Base-by-base conservation (phyloP, 208 protist species). In the Zelonia costaricensis region DNA sequence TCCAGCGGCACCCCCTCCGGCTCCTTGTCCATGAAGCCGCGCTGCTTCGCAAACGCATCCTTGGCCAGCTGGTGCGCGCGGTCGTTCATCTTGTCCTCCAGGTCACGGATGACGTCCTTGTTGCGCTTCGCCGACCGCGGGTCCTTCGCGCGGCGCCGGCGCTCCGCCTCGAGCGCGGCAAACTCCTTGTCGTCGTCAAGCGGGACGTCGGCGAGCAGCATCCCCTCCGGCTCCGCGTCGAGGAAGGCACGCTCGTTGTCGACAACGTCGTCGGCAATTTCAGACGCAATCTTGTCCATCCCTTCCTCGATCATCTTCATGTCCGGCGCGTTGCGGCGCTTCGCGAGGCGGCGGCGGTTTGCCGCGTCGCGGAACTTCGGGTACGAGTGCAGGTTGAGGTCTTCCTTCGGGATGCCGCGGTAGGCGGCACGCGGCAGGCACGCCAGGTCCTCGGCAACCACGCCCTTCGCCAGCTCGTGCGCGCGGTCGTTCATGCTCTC, bases 131-230 rank as follows among this genome's bases (percentile, higher is more conserved):
- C 69, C 12, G 66, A 52, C 23, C 76, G 80, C 15, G 76, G 78
- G 73, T 91, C 81, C 62, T 81, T 90, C 22, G 51, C 18, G 42
- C 73, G 75, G 20, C 71, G 74, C 22, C 83, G 67, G 30, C 79
- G 76, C 62, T 95, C 86, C 12, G 67, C 75, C 69, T 95, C 86
- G n/a, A 95, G 65, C 6, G 83, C 79, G 25, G 46, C 31, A 61
- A 93, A 95, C 57, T 83, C 76, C 44, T 78, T 75, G 76, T 95
- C 86, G 15, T 51, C 49, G 69, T 95, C 89, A 22, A 95, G 81
- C 12, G 78, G 84, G 13, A 95, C 13, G 48, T 95, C 86, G 13
- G 65, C 40, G 25, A 93, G 7, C 16, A 62, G 51, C 81, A 95
- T 84, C 35, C 89, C 89, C 62, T 91, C 86, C 23, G 84, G 81